Base-by-base conservation (phyloP, 768 basidiomycete genomes). In the Mrakia hoshinonis region DNA sequence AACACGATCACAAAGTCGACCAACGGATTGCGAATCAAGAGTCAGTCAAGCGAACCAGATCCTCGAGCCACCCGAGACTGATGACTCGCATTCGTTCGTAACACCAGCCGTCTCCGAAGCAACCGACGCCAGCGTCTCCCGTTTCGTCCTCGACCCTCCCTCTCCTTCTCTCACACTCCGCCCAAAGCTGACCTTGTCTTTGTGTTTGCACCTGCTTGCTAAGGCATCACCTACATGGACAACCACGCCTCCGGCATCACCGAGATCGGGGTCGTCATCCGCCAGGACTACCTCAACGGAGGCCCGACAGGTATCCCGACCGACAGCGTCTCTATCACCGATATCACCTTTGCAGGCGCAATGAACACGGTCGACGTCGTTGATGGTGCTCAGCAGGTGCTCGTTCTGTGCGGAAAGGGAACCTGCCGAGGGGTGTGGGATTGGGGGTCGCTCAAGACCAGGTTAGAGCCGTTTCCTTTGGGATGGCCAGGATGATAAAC, bases 11-110 rank as follows among this genome's bases (percentile, higher is more conserved):
- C 81, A n/a, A 81, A 86, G 26, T 63, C 61, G 72, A 78, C 80
- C 67, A 83, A 84, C 76, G 86, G 83, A 0, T 81, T 88, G 52
- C 84, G 87, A 55, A 87, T 89, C 79, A 89, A 76, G 74, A 77
- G 61, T 62, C n/a, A 62, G 61, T 43, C 43, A n/a, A n/a, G n/a
- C 43, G 43, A 6, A 43, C 4, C 38, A 5, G 5, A 9, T 3
- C 38, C 1, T 3, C 7, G 3, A 62, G 9, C 29, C 52, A 24
- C 11, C 6, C 29, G 2, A n/a, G 55, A 18, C 55, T 58, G 29
- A 58, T 18, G 18, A 6, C 11, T 24, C 43, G 43, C 43, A 15
- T 15, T 43, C 15, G 7, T 58, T 9, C 1, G 0, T 20, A 18
- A 7, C 29, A 26, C 3, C 38, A 62, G 61, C 74, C 0, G 55